Conservation (phyloP, 495 filamentous ascomycete species). For the Talaromyces adpressus region DNA sequence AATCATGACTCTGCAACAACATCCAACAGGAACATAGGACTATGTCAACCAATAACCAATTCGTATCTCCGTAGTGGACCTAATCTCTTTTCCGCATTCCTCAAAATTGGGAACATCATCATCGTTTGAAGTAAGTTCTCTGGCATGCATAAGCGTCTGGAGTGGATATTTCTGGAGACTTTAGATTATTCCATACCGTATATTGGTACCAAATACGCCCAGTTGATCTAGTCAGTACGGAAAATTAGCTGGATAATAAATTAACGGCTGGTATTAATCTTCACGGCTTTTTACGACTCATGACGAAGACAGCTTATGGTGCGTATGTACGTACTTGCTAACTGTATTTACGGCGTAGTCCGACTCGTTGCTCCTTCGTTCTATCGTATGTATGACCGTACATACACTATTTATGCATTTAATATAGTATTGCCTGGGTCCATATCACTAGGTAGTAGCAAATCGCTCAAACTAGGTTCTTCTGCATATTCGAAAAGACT, state of each 20-base stretch:
- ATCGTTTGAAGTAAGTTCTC: conserved; percentile 7
- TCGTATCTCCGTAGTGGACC: not conserved
- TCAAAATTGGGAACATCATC: conserved; percentile 8
- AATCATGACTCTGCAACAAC: not conserved
- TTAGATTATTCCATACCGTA: not conserved
- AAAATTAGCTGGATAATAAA: not conserved
- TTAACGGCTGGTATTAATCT: not conserved
- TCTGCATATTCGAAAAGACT: not conserved
- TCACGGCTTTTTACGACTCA: not conserved
- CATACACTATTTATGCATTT: not conserved
- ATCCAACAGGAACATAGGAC: not conserved
- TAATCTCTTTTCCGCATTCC: conserved; percentile 3
- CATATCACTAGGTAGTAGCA: not conserved
- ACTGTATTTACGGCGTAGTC: not conserved
- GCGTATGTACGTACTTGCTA: not conserved
- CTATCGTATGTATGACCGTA: not conserved
- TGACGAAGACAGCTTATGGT: too few relatives aligned
- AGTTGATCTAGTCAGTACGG: too few relatives aligned
- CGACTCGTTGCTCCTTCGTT: not conserved
- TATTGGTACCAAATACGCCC: not conserved
- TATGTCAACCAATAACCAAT: not conserved
- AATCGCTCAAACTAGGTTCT: not conserved
- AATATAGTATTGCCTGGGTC: not conserved
- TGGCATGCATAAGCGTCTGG: conserved; percentile 9
- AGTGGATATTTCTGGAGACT: not conserved